Percentiles rank a stretch among this genome's conserved stretches.
phyloP scores from a whole-genome alignment of 2,329 filamentous ascomycete species.

The Hypoxylon sp. region DNA sequence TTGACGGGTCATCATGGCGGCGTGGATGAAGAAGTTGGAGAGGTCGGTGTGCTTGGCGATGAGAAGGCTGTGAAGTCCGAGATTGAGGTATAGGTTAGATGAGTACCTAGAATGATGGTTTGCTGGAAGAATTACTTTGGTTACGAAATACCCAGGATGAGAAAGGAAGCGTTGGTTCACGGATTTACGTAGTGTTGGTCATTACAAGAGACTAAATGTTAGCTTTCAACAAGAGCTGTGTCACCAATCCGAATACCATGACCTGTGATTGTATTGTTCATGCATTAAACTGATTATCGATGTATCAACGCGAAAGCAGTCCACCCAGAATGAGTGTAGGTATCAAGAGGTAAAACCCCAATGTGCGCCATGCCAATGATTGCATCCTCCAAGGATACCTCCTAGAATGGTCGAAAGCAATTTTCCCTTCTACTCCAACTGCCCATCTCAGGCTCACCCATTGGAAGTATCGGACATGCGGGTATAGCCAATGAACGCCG shows the following conservation, averaged over 20 bases:
- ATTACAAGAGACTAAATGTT: not conserved
- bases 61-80: slow-evolving; percentile 45
- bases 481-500: slow-evolving; percentile 32
- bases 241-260: not conserved
- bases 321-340: slow-evolving; percentile 29
- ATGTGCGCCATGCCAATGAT: slow-evolving; percentile 25
- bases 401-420: not conserved
- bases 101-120: not conserved
- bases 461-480: slow-evolving; percentile 1
- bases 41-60: slow-evolving; percentile 35
- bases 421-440: slow-evolving; percentile 10
- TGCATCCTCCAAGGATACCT: not conserved
- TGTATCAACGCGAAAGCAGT: slow-evolving; percentile 16
- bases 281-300: slow-evolving; percentile 8
- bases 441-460: not conserved
- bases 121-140: not conserved
- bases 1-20: slow-evolving; percentile 39
- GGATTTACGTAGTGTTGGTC: not conserved
- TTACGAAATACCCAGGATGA: not conserved
- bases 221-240: not conserved
- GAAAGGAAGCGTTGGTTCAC: not conserved
- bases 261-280: not conserved
- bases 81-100: slow-evolving; percentile 18
- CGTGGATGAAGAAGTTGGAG: slow-evolving; percentile 44
- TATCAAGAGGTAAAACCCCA: slow-evolving; percentile 13